Evolutionary conservation across 2,329 filamentous ascomycete species (phyloP).

Genomic region (Nectriaceae sp.): DNA sequence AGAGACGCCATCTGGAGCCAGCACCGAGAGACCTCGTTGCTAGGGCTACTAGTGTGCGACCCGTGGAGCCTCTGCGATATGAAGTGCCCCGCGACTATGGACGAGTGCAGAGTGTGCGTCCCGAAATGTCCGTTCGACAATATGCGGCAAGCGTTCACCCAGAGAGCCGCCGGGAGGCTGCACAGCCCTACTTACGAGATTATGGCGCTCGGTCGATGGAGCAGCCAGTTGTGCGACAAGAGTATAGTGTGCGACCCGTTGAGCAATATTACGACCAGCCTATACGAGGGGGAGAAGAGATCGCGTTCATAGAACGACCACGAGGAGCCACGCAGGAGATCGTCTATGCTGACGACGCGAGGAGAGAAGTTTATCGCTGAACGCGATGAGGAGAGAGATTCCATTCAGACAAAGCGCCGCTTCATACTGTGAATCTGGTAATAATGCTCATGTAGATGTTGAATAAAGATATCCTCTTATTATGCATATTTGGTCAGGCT

Average conservation of each 20-base stretch:
- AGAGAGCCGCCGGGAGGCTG: conserved; percentile 30
- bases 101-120: conserved; percentile 45
- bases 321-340: conserved; percentile 44
- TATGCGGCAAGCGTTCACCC: conserved; percentile 30
- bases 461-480: too few species aligned
- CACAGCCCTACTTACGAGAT: conserved; percentile 36
- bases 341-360: conserved; percentile 45
- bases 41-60: conserved; percentile 60
- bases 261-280: conserved; percentile 47
- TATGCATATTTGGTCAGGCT: too few species aligned
- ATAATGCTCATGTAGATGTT: too few species aligned
- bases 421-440: too few species aligned
- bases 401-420: too few species aligned
- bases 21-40: conserved; percentile 54
- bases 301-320: conserved; percentile 48
- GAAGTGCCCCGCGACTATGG: conserved; percentile 45
- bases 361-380: conserved; percentile 40
- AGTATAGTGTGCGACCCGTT: conserved; percentile 44
- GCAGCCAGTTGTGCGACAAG: conserved; percentile 26
- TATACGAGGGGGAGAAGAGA: conserved; percentile 36
- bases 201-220: conserved; percentile 27
- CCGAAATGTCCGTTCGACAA: conserved; percentile 34
- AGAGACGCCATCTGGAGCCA: conserved; percentile 47
- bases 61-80: conserved; percentile 47
- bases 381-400: not conserved